Percentiles rank a stretch among this genome's conserved stretches.
Evolutionary conservation across 1,284 basidiomycete genomes (phyloP).

Genomic region (Golubevia sp.): DNA sequence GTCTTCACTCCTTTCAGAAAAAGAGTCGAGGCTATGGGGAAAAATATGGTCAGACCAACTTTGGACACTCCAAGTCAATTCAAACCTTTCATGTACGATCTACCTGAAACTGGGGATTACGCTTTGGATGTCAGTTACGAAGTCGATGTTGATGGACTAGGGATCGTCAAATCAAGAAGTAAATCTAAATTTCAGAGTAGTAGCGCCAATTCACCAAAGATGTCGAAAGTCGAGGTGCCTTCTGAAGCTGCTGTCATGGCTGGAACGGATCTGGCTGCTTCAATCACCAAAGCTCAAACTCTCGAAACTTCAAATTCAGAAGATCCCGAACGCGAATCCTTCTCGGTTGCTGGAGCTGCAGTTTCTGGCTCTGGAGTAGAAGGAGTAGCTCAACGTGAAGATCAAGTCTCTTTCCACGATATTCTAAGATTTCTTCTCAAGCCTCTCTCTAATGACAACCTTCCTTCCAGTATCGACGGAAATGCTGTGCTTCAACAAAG

Average conservation of each 20-base stretch:
- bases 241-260: background rate
- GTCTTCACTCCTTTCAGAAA: conserved; percentile 66
- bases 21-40: conserved; percentile 61
- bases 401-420: conserved; percentile 50
- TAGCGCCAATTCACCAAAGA: background rate
- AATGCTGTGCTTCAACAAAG: conserved; percentile 39
- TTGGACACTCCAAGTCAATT: conserved; percentile 31
- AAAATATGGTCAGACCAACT: conserved; percentile 24
- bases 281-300: background rate
- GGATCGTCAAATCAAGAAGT: conserved; percentile 9
- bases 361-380: conserved; percentile 7
- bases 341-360: background rate
- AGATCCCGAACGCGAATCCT: background rate
- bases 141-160: conserved; percentile 47
- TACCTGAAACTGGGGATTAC: conserved; percentile 40
- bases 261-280: background rate
- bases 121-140: conserved; percentile 49
- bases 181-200: background rate
- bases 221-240: background rate
- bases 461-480: conserved; percentile 32
- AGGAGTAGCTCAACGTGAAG: conserved; percentile 31
- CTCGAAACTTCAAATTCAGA: too few species aligned
- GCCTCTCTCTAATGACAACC: conserved; percentile 41
- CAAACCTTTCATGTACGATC: conserved; percentile 28
- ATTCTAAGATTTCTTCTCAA: conserved; percentile 42